Evolutionary conservation across 805 yeast species (phyloP), one percentile per base, ranked within the genome.

Genomic region (Cyberlindnera euphorbiiphila): DNA sequence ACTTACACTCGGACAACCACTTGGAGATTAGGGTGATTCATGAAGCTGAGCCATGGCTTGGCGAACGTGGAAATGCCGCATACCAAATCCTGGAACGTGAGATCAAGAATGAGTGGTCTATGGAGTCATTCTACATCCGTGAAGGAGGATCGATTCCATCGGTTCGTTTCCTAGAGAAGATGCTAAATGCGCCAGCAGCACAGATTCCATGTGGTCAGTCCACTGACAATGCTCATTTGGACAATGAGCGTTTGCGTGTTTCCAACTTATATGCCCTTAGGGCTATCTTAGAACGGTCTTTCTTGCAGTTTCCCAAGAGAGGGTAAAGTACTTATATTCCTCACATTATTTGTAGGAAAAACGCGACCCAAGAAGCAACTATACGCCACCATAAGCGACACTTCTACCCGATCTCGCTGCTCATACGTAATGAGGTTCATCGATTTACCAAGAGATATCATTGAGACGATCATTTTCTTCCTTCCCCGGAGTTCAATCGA

Each of bases 141-240:
- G 98, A 93, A 64, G 98, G 98, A 43, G 98, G 98, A 0, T 86
- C 97, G 0, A 88, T 91, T 57, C 97, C 98, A 2, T 81, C 91
- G 9, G 79, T 93, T 7, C 64, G 96, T 45, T 83, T 82, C 43
- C 63, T 91, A 47, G 98, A 91, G 52, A 85, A 85, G 58, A 66
- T 73, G 10, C 85, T 91, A 48, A 61, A 71, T 36, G 96, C 98
- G 4, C 85, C 86, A 18, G 98, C 96, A 2, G 94, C 91, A 1
- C 98, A 93, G 60, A 75, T 93, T 23, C 98, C 98, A 3, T 87
- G 97, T 55, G 98, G 98, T 0, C 98, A 91, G 64, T 75, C 91
- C 2, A 78, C 93, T 29, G 98, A 93, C 59, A 86, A 87, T 53
- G 98, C 97, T 1, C 98, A 91, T 65, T 71, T 91, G 51, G 78